Conservation (phyloP, 75 land plant species). For the Picea sitchensis region DNA sequence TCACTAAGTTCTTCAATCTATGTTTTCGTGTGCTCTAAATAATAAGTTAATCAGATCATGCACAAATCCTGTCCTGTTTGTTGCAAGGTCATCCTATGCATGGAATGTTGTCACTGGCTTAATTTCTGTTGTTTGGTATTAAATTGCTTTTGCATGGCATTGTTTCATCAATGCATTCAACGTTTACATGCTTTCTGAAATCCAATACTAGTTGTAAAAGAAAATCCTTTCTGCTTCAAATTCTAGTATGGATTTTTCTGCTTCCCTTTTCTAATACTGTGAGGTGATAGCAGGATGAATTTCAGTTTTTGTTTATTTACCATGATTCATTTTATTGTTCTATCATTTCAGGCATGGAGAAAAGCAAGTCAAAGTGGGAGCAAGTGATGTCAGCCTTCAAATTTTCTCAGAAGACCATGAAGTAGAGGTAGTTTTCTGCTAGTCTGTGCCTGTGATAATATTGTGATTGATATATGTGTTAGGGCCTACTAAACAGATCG, state of each 20-base stretch:
- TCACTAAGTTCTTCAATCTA: too few relatives aligned
- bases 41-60: too few relatives aligned
- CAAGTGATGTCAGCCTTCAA: background rate
- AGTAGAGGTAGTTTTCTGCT: background rate
- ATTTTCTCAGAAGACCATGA: background rate
- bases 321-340: background rate
- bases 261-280: background rate
- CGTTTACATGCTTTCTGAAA: background rate
- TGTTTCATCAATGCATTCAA: background rate
- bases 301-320: background rate
- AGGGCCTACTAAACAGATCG: background rate
- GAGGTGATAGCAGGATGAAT: background rate
- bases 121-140: background rate
- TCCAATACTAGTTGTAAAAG: background rate
- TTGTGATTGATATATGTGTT: background rate
- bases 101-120: background rate
- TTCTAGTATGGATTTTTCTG: too few relatives aligned
- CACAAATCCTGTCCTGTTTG: too few relatives aligned
- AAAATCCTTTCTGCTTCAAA: too few relatives aligned
- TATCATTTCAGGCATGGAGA: background rate
- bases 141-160: background rate
- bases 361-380: background rate
- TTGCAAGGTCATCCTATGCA: too few relatives aligned
- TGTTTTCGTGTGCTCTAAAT: too few relatives aligned
- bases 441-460: background rate